phyloP scores from a whole-genome alignment of 2,329 filamentous ascomycete genomes.

The Phaeomoniella chlamydospora region DNA sequence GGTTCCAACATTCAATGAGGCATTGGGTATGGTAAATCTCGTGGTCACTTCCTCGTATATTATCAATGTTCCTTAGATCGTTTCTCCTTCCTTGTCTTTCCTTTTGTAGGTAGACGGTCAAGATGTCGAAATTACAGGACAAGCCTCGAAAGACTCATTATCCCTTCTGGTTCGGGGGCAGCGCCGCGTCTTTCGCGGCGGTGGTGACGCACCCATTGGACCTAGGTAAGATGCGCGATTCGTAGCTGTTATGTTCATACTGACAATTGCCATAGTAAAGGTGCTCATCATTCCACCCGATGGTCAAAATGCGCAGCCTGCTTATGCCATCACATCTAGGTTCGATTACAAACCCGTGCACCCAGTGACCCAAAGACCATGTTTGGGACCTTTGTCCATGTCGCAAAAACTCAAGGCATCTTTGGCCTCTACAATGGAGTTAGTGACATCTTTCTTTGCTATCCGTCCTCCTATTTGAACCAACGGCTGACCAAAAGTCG shows the following conservation, averaged over 20 bases:
- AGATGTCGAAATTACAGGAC: neutral
- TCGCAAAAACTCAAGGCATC: slow-evolving; percentile 62
- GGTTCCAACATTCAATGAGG: too few species aligned
- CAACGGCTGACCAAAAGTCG: neutral
- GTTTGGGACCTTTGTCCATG: slow-evolving; percentile 71
- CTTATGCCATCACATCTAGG: slow-evolving; percentile 32
- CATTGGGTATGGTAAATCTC: too few species aligned
- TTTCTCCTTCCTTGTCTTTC: too few species aligned
- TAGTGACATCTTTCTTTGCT: slow-evolving; percentile 19
- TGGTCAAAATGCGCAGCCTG: slow-evolving; percentile 1
- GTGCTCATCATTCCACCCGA: slow-evolving; percentile 2
- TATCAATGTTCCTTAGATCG: too few species aligned
- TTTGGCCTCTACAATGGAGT: slow-evolving; percentile 73
- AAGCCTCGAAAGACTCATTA: slow-evolving; percentile 32
- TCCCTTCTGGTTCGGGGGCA: slow-evolving; percentile 94
- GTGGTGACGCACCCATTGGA: slow-evolving; percentile 88
- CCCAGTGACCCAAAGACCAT: slow-evolving; percentile 66
- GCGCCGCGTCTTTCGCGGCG: slow-evolving; percentile 81
- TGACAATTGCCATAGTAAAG: slow-evolving; percentile 29
- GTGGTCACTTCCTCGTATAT: too few species aligned
- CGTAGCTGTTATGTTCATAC: neutral
- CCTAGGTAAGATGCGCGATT: slow-evolving; percentile 48
- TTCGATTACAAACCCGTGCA: slow-evolving; percentile 73
- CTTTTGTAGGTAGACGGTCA: too few species aligned
- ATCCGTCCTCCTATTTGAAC: slow-evolving; percentile 2